phyloP scores from a whole-genome alignment of 2,329 filamentous ascomycete genomes.

The Fusarium pseudograminearum region DNA sequence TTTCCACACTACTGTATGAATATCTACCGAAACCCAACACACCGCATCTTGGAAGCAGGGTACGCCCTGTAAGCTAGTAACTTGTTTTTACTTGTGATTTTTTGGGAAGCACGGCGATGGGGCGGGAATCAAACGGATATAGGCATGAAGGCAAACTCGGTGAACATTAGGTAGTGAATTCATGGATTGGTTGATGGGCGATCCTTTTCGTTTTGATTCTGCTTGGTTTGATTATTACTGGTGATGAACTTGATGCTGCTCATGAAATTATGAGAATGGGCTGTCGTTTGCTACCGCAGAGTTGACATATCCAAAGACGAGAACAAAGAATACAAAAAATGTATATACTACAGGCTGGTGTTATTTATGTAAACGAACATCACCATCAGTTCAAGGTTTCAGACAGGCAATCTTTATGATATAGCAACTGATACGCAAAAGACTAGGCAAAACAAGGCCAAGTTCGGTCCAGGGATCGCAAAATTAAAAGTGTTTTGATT shows the following conservation, averaged over 20 bases:
- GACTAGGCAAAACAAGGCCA: conserved; percentile 34
- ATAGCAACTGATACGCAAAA: conserved; percentile 24
- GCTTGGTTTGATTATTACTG: neutral
- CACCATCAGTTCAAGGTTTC: neutral
- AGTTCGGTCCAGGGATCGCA: conserved; percentile 34
- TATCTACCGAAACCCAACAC: conserved; percentile 32
- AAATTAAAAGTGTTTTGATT: conserved; percentile 25
- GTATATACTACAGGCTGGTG: conserved; percentile 29
- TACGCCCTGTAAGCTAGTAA: conserved; percentile 37
- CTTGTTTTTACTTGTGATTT: conserved; percentile 38
- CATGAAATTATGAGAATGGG: neutral
- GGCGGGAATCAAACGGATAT: conserved; percentile 34
- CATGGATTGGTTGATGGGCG: conserved; percentile 40
- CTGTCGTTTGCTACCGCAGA: neutral
- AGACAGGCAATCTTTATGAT: conserved; percentile 9
- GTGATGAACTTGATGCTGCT: neutral
- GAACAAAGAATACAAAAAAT: conserved; percentile 4
- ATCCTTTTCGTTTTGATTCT: neutral
- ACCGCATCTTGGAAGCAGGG: conserved; percentile 37
- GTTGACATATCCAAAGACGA: neutral
- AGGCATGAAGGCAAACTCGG: conserved; percentile 46
- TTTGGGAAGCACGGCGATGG: conserved; percentile 47
- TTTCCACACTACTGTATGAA: conserved; percentile 37
- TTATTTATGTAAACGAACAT: conserved; percentile 30
- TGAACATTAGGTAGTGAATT: conserved; percentile 44